phyloP scores from a whole-genome alignment of 2,329 filamentous ascomycete genomes.

The Diaporthe humulicola region DNA sequence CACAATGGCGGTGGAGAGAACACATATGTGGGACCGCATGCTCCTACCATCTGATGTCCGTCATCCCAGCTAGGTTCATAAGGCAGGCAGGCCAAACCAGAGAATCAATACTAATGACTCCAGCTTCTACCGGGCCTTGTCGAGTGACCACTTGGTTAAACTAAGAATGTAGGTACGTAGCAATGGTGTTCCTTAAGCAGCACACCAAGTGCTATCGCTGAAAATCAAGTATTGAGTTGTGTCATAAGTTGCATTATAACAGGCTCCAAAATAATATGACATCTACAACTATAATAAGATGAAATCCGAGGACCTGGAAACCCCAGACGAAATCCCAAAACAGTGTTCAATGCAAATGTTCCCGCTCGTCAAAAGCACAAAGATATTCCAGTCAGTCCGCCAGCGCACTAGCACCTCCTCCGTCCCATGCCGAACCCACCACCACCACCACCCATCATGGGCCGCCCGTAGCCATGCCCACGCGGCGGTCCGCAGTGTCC shows the following conservation, averaged over 20 bases:
- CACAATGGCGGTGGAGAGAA: no score
- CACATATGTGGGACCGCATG: background rate
- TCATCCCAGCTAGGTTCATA: no score
- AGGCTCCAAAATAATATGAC: no score
- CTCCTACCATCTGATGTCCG: background rate
- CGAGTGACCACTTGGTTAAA: no score
- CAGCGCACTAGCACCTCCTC: conserved; percentile 1
- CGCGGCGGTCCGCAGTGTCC: background rate
- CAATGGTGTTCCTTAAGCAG: no score
- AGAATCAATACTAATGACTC: background rate
- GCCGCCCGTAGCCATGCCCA: background rate
- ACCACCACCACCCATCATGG: conserved; percentile 6
- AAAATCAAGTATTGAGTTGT: no score
- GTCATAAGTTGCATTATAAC: background rate
- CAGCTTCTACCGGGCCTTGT: no score
- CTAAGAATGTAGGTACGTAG: no score
- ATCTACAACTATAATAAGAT: background rate
- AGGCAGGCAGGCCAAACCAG: background rate
- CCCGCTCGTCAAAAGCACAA: background rate
- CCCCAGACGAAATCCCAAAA: background rate
- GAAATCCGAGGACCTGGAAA: background rate
- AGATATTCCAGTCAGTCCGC: background rate
- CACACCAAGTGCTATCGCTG: no score
- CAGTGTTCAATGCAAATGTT: background rate
- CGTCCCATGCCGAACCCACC: conserved; percentile 10